Conservation (phyloP, 1,284 basidiomycete genomes). For the Melampsora americana region DNA sequence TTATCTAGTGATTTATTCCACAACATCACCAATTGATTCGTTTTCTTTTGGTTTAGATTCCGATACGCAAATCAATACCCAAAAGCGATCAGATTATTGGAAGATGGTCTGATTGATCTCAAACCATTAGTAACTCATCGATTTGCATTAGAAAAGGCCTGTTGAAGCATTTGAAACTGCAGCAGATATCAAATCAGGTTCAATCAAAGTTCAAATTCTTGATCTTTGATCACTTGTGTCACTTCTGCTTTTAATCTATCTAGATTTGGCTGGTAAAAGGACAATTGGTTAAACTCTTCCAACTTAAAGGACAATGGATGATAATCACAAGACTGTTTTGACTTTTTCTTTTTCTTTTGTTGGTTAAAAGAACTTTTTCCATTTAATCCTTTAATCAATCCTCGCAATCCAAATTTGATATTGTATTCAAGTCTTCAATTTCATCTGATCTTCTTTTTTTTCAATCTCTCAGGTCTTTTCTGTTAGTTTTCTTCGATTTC, state of each 20-base stretch:
- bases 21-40: neutral
- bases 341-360: neutral
- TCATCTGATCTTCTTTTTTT: neutral
- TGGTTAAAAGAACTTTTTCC: neutral
- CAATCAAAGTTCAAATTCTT: slow-evolving; percentile 41
- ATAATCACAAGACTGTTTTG: neutral
- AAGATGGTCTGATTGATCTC: slow-evolving; percentile 74
- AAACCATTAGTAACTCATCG: slow-evolving; percentile 84
- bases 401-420: neutral
- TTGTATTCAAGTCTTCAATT: neutral
- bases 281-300: too few relatives aligned
- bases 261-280: too few relatives aligned
- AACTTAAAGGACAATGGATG: neutral
- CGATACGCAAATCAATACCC: slow-evolving; percentile 62
- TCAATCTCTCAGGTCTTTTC: neutral
- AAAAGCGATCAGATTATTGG: slow-evolving; percentile 74
- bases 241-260: neutral
- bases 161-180: slow-evolving; percentile 75
- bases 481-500: too few relatives aligned
- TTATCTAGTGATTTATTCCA: slow-evolving; percentile 49
- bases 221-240: slow-evolving; percentile 1
- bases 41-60: slow-evolving; percentile 49
- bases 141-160: slow-evolving; percentile 71
- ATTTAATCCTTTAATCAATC: neutral
- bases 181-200: slow-evolving; percentile 61